Evolutionary conservation across 176 grass and related monocot species (phyloP), one percentile per base, ranked within the genome.

Genomic region (Areca catechu): DNA sequence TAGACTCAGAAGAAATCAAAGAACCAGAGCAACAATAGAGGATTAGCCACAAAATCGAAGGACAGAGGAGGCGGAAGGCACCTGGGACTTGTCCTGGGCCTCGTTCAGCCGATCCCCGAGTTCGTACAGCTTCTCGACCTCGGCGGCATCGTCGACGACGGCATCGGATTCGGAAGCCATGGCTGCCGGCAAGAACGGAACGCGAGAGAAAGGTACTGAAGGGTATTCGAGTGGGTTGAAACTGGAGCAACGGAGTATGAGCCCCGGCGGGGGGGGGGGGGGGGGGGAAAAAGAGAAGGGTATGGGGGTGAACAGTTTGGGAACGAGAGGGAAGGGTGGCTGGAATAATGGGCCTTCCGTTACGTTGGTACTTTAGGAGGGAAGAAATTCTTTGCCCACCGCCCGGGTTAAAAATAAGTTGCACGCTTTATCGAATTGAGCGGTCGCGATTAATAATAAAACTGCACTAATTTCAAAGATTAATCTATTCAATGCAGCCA

Each of bases 61-160:
- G 59, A 54, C 20, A 17, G 61, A 19, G 20, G 49, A 15, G 21
- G 5, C 19, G 49, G 49, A 21, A 20, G 18, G 69, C 54, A 97
- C 94, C 88, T 83, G 66, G 37, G 88, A 78, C 76, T 89, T 98
- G 73, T 98, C 88, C 59, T 98, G 83, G 18, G 88, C 84, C 48
- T 81, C 86, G 57, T 78, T 89, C 15, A 98, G 94, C 57, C 84
- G 84, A 73, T 98, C 88, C 23, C 94, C 84, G 43, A 89, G 86
- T 78, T 98, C 84, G 76, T 98, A 98, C 51, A 98, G 88, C 58
- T 80, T 89, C 76, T 98, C 94, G 30, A 98, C 94, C 80, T 93
- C 94, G 24, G 84, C 83, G 20, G 87, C 79, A 9, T 98, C 92
- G 24, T 81, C 83, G 20, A 84, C 79, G 15, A 92, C 92, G 25